phyloP scores from a whole-genome alignment of 805 yeast genomes.

The Yarrowia sp. region DNA sequence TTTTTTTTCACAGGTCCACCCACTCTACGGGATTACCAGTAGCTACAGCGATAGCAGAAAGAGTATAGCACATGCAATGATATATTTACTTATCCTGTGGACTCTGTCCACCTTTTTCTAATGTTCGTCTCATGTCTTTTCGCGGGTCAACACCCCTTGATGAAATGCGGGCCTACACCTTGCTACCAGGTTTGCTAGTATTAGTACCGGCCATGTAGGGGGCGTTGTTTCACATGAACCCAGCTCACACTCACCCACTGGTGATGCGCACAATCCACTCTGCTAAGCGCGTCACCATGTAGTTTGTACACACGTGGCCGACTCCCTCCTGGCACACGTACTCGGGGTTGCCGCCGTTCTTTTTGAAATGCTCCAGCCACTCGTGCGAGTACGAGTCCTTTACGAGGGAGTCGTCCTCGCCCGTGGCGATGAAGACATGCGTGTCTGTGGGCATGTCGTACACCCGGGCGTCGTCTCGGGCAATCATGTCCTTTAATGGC shows the following conservation, averaged over 20 bases:
- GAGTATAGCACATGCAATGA: neutral
- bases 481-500: conserved; percentile 2
- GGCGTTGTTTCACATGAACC: neutral
- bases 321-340: conserved; percentile 36
- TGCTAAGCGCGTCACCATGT: conserved; percentile 35
- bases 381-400: conserved; percentile 38
- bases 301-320: conserved; percentile 38
- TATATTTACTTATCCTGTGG: conserved; percentile 1
- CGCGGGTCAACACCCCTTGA: no score
- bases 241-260: neutral
- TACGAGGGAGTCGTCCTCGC: conserved; percentile 41
- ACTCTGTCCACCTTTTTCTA: neutral
- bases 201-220: no score
- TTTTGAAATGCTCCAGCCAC: conserved; percentile 35
- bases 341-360: conserved; percentile 30
- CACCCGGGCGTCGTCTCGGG: conserved; percentile 25
- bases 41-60: no score
- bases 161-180: neutral
- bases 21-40: no score
- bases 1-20: no score
- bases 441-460: conserved; percentile 28
- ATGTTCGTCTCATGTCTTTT: neutral
- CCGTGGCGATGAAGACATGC: conserved; percentile 38
- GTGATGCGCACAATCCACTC: conserved; percentile 33
- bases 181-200: conserved; percentile 6